A percentile compares a stretch with the other conserved stretches of the same genome.
phyloP scores from a whole-genome alignment of 2,329 filamentous ascomycete genomes.

The Penicillium sp. region DNA sequence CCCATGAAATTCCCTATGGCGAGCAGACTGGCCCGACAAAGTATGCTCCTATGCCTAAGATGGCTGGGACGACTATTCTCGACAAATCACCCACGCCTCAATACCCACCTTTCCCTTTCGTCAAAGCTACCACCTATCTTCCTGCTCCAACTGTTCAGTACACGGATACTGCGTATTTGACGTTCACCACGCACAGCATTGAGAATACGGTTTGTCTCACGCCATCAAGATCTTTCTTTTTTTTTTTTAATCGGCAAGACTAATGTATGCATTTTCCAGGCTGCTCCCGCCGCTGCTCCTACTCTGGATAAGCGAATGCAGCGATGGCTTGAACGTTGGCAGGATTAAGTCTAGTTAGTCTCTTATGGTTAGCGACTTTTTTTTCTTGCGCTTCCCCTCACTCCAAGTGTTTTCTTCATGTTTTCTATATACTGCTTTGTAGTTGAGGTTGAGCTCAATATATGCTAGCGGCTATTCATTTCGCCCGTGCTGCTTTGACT shows the following conservation, averaged over 20 bases:
- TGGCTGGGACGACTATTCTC: slow-evolving; percentile 63
- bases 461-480: neutral
- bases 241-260: neutral
- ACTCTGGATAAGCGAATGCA: slow-evolving; percentile 56
- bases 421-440: neutral
- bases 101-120: slow-evolving; percentile 60
- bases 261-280: slow-evolving; percentile 45
- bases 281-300: slow-evolving; percentile 56
- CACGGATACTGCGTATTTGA: slow-evolving; percentile 57
- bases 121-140: slow-evolving; percentile 57
- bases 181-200: slow-evolving; percentile 55
- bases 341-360: slow-evolving; percentile 49
- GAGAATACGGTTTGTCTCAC: slow-evolving; percentile 62
- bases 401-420: neutral
- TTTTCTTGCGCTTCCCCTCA: too few species aligned
- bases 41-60: slow-evolving; percentile 65
- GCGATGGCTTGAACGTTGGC: slow-evolving; percentile 63
- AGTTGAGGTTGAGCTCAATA: neutral
- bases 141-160: slow-evolving; percentile 51
- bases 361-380: neutral
- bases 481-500: neutral
- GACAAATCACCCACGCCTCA: slow-evolving; percentile 52
- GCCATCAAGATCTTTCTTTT: slow-evolving; percentile 2
- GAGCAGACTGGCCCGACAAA: slow-evolving; percentile 60
- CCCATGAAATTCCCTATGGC: slow-evolving; percentile 55